phyloP scores from a whole-genome alignment of 345 rosid species.

The Citrus medica region DNA sequence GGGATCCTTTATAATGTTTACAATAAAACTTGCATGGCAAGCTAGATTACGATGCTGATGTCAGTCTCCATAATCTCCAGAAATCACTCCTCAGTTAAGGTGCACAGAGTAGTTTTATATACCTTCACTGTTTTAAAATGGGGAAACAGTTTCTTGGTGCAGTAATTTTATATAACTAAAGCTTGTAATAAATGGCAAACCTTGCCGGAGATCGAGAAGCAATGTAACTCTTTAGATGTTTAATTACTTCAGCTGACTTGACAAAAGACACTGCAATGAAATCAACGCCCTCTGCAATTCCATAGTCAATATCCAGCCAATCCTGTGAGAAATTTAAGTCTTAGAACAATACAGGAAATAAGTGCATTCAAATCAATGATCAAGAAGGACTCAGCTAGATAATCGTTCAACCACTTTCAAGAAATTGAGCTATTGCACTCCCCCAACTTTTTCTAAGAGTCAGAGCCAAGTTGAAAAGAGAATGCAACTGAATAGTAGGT shows the following conservation, averaged over 20 bases:
- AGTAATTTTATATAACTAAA: neutral
- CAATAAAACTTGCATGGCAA: neutral
- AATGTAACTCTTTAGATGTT: conserved; percentile 62
- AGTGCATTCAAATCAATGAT: neutral
- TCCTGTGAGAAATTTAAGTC: conserved; percentile 31
- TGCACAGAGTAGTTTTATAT: neutral
- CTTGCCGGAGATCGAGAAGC: conserved; percentile 43
- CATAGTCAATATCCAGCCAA: conserved; percentile 67
- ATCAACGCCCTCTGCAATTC: conserved; percentile 58
- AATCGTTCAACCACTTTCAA: neutral
- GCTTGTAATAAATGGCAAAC: conserved; percentile 23
- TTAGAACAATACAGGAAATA: neutral
- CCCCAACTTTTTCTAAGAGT: neutral
- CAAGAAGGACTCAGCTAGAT: neutral
- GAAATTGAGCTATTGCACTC: neutral
- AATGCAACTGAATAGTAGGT: neutral
- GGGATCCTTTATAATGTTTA: neutral
- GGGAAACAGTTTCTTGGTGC: neutral
- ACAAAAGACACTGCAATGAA: conserved; percentile 63
- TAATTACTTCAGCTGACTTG: conserved; percentile 64
- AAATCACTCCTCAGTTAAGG: neutral
- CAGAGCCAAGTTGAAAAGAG: neutral
- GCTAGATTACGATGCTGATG: neutral
- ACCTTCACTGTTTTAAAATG: neutral
- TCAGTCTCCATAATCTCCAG: neutral